These are phyloP conservation scores for Sporothrix mexicana DNA, from an alignment of 2,329 filamentous ascomycete species.

Conservation along the genomic window DNA sequence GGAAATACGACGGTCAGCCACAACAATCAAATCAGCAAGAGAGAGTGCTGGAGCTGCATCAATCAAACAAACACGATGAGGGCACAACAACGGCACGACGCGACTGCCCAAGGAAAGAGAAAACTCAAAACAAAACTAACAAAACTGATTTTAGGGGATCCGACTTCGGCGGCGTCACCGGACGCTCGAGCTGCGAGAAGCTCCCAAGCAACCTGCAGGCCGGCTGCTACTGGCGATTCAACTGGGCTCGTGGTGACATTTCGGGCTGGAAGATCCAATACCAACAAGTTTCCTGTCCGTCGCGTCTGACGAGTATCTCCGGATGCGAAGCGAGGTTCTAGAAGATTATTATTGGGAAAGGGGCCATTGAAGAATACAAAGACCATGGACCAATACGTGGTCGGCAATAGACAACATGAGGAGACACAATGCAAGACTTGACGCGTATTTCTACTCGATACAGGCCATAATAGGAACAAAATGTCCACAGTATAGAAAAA, in stretches of 20 bases:
- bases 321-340: neutral
- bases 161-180: neutral
- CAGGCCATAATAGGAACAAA: no score
- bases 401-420: neutral
- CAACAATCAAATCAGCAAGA: neutral
- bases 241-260: constrained; percentile 34
- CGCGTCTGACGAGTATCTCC: neutral
- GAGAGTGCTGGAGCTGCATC: no score
- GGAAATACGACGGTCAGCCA: neutral
- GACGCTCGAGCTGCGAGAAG: neutral
- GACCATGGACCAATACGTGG: neutral
- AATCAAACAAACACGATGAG: no score
- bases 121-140: neutral
- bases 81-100: no score
- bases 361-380: neutral
- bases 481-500: no score
- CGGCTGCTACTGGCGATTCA: constrained; percentile 36
- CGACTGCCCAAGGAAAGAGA: neutral
- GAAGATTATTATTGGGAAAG: neutral
- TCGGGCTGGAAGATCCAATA: constrained; percentile 29
- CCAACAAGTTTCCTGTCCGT: neutral
- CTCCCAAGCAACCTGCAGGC: constrained; percentile 28
- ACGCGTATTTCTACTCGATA: no score
- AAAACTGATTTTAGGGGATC: neutral
- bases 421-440: no score